Percentiles rank a stretch among this genome's conserved stretches.
Evolutionary conservation across 164 flowering plant species (phyloP).

Genomic region (Pachysandra terminalis): DNA sequence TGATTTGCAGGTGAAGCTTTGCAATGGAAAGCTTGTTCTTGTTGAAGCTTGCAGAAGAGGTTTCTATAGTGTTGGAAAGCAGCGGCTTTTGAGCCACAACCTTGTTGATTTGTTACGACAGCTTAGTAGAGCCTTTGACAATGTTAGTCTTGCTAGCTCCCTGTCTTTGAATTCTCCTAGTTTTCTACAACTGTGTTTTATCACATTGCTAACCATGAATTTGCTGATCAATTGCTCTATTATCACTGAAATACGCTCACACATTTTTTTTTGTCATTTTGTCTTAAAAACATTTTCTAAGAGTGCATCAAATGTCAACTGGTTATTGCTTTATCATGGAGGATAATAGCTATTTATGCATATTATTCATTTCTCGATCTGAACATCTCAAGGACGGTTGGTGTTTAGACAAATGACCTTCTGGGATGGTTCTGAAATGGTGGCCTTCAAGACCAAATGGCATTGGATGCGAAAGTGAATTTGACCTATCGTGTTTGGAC

Average conservation of each 20-base stretch:
- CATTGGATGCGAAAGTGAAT: not conserved
- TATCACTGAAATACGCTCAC: too few relatives aligned
- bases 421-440: not conserved
- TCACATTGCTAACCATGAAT: too few relatives aligned
- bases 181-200: not conserved
- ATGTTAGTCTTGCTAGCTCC: constrained; percentile 40
- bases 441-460: not conserved
- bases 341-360: too few relatives aligned
- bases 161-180: not conserved
- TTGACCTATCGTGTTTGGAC: not conserved
- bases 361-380: not conserved
- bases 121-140: constrained; percentile 88
- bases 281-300: too few relatives aligned
- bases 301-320: too few relatives aligned
- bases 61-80: constrained; percentile 73
- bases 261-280: too few relatives aligned
- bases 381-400: not conserved
- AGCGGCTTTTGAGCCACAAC: constrained; percentile 64
- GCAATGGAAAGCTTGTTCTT: constrained; percentile 78
- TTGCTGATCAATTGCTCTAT: too few relatives aligned
- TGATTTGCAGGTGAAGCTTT: constrained; percentile 72
- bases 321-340: too few relatives aligned
- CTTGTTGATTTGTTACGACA: constrained; percentile 89
- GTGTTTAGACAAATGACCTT: not conserved
- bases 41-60: constrained; percentile 87